Base-by-base conservation (phyloP, 2,329 filamentous ascomycete genomes). In the Cercospora berteroae region DNA sequence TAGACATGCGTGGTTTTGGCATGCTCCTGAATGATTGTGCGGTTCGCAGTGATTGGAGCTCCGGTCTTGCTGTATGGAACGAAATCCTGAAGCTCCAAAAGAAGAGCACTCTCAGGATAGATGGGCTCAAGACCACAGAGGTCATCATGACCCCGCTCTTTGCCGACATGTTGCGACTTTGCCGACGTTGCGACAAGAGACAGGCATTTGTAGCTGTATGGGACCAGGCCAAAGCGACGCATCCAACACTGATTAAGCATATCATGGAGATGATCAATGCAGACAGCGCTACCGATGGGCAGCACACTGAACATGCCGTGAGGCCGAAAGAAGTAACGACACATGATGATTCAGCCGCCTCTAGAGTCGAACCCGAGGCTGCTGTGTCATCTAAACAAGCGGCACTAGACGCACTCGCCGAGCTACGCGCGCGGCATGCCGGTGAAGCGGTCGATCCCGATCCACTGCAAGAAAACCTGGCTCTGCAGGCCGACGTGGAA, bases 21-120 rank as follows among this genome's bases (percentile, higher is more conserved):
- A 74, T 77, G 13, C 73, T 84, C 36, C 73, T 84, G 44, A 72
- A 74, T 9, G 78, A 82, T 64, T 83, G 81, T 69, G 76, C 80
- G 6, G 72, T 75, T 5, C 74, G 78, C 9, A 64, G 72, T 10
- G 80, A 83, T 64, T 80, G 77, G 78, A 67, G 68, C 13, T 66
- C 73, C 16, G 79, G 79, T 4, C 74, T 76, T 13, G 76, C 78
- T 20, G 71, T 83, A 0, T 84, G 82, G 82, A 72, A 77, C 13
- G 78, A 82, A 64, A 80, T 83, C n/a, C 67, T 73, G 60, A 60
- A 33, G 16, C 57, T 78, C 16, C 68, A 70, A 60, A 25, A 36
- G 27, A 68, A 56, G 62, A 60, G 33, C 65, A 13, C 50, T 16
- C 60, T 25, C n/a, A 31, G 69, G 70, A 52, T 58, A 55, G 48